Evolutionary conservation across 164 flowering plant genomes (phyloP).

Genomic region (Liquidambar formosana): DNA sequence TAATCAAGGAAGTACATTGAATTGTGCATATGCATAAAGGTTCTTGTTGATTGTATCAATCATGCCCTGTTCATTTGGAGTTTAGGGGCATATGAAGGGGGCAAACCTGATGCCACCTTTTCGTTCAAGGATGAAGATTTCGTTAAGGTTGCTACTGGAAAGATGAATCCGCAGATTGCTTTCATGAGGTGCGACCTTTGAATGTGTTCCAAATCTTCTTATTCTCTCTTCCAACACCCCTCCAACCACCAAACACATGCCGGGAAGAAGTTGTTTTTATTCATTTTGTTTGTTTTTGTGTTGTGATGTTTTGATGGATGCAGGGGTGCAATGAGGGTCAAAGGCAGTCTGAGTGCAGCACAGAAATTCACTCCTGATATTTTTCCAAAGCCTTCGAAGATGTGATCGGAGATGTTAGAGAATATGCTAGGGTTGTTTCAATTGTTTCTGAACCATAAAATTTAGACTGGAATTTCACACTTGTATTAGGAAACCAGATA

Average conservation of each 20-base stretch:
- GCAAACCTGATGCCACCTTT: slow-evolving; percentile 91
- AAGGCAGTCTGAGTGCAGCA: slow-evolving; percentile 94
- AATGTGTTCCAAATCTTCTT: neutral
- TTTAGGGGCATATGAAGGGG: slow-evolving; percentile 82
- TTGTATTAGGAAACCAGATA: neutral
- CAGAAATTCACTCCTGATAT: slow-evolving; percentile 96
- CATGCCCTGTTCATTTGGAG: neutral
- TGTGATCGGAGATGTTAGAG: slow-evolving; percentile 42
- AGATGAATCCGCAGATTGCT: slow-evolving; percentile 96
- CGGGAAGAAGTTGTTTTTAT: neutral
- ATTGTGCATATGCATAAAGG: neutral
- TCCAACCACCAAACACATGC: neutral
- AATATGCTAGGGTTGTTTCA: neutral
- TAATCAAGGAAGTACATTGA: neutral
- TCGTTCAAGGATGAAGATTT: slow-evolving; percentile 94
- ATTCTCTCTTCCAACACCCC: neutral
- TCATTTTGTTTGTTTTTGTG: neutral
- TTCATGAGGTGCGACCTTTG: slow-evolving; percentile 73
- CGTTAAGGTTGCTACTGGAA: slow-evolving; percentile 78
- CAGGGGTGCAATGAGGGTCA: slow-evolving; percentile 93
- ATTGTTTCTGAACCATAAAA: neutral
- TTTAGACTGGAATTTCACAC: slow-evolving; percentile 1
- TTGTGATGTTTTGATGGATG: slow-evolving; percentile 14
- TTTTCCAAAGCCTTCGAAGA: slow-evolving; percentile 95
- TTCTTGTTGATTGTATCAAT: too few species aligned